Conservation (phyloP, 495 filamentous ascomycete species). For the Neurospora cerealis region DNA sequence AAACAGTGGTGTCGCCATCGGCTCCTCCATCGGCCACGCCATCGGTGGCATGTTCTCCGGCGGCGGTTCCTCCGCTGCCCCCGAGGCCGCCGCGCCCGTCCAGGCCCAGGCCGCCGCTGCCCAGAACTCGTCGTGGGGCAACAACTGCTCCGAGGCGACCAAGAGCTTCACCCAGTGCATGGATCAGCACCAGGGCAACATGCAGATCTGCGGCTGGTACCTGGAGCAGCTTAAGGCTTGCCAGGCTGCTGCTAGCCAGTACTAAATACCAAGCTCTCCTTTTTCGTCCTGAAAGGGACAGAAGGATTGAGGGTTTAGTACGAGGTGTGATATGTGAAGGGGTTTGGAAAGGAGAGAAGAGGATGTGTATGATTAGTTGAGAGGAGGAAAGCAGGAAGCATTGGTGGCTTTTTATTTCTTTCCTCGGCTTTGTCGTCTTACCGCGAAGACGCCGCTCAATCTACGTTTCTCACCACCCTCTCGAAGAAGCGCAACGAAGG, state of each 20-base stretch:
- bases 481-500: background rate
- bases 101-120: conserved; percentile 23
- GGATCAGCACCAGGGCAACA: conserved; percentile 84
- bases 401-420: background rate
- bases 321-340: too few relatives aligned
- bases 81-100: conserved; percentile 38
- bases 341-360: too few relatives aligned
- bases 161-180: conserved; percentile 87
- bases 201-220: conserved; percentile 97
- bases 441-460: background rate
- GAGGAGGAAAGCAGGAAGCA: background rate
- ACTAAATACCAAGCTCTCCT: conserved; percentile 22
- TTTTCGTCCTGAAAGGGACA: too few relatives aligned
- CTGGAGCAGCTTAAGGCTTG: conserved; percentile 96
- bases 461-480: background rate
- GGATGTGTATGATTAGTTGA: background rate
- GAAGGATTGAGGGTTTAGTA: too few relatives aligned
- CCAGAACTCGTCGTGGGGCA: conserved; percentile 43
- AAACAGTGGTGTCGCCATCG: conserved; percentile 76
- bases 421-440: background rate
- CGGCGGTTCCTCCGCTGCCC: conserved; percentile 50
- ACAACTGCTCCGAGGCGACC: conserved; percentile 69
- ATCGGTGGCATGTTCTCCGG: conserved; percentile 74
- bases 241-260: conserved; percentile 79
- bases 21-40: conserved; percentile 89